phyloP scores from a whole-genome alignment of 805 yeast species.

The Pichia ethanolica region DNA sequence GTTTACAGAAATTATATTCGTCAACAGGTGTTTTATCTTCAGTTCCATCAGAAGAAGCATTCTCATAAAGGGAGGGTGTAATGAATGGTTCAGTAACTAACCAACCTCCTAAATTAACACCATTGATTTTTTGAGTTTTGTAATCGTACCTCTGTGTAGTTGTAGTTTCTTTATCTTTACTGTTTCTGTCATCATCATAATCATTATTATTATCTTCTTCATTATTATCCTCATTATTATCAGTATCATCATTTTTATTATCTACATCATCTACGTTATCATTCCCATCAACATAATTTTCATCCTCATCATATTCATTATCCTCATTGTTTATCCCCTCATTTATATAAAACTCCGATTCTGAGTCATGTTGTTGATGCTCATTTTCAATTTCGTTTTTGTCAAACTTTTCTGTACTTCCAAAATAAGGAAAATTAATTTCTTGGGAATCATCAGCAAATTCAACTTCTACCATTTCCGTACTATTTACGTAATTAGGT shows the following conservation, averaged over 20 bases:
- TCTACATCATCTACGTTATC: neutral
- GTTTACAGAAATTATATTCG: conserved; percentile 48
- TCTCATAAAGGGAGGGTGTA: conserved; percentile 51
- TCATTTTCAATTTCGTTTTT: too few species aligned
- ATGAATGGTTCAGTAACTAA: conserved; percentile 63
- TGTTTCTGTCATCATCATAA: conserved; percentile 3
- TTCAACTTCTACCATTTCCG: neutral
- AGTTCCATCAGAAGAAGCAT: conserved; percentile 17
- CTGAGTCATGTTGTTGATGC: too few species aligned
- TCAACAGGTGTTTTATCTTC: conserved; percentile 42
- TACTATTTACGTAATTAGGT: too few species aligned
- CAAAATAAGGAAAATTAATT: neutral
- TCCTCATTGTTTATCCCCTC: too few species aligned
- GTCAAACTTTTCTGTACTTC: too few species aligned
- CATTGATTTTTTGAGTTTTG: conserved; percentile 25
- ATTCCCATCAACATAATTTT: neutral
- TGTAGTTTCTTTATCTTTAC: conserved; percentile 4
- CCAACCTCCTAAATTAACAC: conserved; percentile 68
- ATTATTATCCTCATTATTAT: neutral
- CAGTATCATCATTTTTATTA: neutral
- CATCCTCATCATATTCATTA: neutral
- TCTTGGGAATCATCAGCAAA: neutral
- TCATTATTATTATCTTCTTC: conserved; percentile 2
- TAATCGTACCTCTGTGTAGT: conserved; percentile 16
- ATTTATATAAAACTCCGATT: too few species aligned